Evolutionary conservation across 2,329 filamentous ascomycete genomes (phyloP), one percentile per base, ranked within the genome.

Genomic region (Fusarium nurragi): DNA sequence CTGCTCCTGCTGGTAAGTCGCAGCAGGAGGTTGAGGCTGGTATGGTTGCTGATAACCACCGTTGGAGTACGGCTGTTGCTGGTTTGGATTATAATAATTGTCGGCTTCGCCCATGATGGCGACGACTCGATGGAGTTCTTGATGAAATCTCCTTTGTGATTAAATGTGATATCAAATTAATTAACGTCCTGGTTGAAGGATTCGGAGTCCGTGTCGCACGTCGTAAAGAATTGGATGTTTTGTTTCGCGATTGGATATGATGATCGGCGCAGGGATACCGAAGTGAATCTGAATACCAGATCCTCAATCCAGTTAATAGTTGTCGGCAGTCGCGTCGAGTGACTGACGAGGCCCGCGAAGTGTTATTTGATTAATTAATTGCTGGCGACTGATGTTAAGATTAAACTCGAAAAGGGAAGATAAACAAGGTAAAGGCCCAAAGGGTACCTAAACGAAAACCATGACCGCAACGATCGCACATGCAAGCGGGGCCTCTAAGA

Each of bases 41-140:
- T 66, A 66, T 50, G 72, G 67, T 13, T 71, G 67, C 41, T 71
- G 68, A 16, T 65, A 67, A 28, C 64, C 57, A 3, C 46, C 60
- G 28, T 70, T 71, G 34, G 60, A 53, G 25, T 73, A 60, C 21
- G 54, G 60, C 43, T 70, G 71, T 40, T 68, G 63, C 38, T 68
- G 67, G 36, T 68, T 67, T 21, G 60, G 46, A 38, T 71, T 73
- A 63, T 68, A 71, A 65, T 78, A 77, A 23, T 54, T 68, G 67
- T 78, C 76, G 30, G 73, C 65, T 67, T 77, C 75, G 54, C 75
- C 75, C 77, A 78, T 78, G 57, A 51, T 61, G 61, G 41, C 45
- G 48, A 32, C 45, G 28, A 38, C 34, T 48, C 41, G 44, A 48
- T 48, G n/a, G 52, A 44, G 41, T 16, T 65, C 25, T 36, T 23